Conservation (phyloP, 495 filamentous ascomycete genomes). For the Aspergillus sclerotioniger region DNA sequence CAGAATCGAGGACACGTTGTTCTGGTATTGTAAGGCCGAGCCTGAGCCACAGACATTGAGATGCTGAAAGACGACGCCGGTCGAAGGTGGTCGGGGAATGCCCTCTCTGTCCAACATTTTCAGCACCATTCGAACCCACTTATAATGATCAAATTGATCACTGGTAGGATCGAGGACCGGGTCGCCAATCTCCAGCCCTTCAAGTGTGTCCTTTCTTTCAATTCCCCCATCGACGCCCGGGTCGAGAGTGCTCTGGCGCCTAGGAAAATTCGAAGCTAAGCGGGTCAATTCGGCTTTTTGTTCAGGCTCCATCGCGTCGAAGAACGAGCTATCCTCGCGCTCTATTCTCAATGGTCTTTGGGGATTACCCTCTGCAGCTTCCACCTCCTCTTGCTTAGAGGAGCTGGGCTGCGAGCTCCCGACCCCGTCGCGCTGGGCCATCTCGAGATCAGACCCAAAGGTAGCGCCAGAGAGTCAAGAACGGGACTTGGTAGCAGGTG, state of each 20-base stretch:
- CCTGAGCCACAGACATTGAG: slow-evolving; percentile 56
- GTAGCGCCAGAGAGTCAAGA: neutral
- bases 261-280: slow-evolving; percentile 39
- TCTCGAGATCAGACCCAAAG: slow-evolving; percentile 8
- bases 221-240: slow-evolving; percentile 27
- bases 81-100: slow-evolving; percentile 33
- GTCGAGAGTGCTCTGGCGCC: slow-evolving; percentile 24
- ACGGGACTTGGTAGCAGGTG: neutral
- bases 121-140: slow-evolving; percentile 54
- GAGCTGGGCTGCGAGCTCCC: slow-evolving; percentile 18
- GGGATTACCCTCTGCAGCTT: slow-evolving; percentile 14
- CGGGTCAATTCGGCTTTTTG: slow-evolving; percentile 36
- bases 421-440: slow-evolving; percentile 17
- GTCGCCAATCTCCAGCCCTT: slow-evolving; percentile 43
- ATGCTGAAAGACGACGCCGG: slow-evolving; percentile 50
- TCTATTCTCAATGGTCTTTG: slow-evolving; percentile 21
- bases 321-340: slow-evolving; percentile 23
- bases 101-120: slow-evolving; percentile 44
- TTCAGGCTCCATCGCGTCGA: slow-evolving; percentile 37
- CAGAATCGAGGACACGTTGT: slow-evolving; percentile 52
- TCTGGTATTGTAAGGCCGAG: slow-evolving; percentile 53
- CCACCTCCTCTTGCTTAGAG: slow-evolving; percentile 14
- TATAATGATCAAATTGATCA: slow-evolving; percentile 55
- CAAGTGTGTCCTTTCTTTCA: slow-evolving; percentile 43
- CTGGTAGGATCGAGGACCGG: slow-evolving; percentile 56